phyloP scores from a whole-genome alignment of 352 stramenopile genomes.

The Aphanomyces invadans region DNA sequence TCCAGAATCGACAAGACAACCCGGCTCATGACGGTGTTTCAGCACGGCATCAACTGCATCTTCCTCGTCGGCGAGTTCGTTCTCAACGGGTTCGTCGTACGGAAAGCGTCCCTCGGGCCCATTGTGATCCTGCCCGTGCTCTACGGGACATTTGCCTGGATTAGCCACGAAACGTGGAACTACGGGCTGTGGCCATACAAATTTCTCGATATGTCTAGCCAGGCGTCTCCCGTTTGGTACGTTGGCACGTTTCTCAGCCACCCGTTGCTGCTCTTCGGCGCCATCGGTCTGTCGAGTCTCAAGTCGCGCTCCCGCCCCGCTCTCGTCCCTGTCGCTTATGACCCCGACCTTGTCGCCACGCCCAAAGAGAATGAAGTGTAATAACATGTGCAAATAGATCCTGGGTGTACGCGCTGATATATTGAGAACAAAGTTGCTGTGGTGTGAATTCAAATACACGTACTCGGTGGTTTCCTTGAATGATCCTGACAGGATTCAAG shows the following conservation, averaged over 20 bases:
- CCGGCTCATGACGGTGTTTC: neutral
- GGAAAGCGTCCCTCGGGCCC: neutral
- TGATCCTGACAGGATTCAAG: no score
- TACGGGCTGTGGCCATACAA: slow-evolving; percentile 18
- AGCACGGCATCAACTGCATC: slow-evolving; percentile 20
- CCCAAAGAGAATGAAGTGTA: neutral
- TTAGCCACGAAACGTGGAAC: slow-evolving; percentile 7
- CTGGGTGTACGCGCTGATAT: no score
- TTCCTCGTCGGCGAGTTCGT: slow-evolving; percentile 14
- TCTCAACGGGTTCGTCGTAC: slow-evolving; percentile 11
- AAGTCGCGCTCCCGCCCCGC: neutral
- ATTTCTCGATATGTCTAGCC: slow-evolving; percentile 1
- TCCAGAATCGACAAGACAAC: neutral
- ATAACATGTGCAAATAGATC: no score
- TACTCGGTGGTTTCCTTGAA: no score
- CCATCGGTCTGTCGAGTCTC: slow-evolving; percentile 1
- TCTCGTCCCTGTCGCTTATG: neutral
- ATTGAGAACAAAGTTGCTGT: no score
- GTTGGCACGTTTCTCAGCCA: slow-evolving; percentile 9
- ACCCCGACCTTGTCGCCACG: neutral
- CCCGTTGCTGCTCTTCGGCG: neutral
- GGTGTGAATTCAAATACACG: no score
- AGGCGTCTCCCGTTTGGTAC: slow-evolving; percentile 8
- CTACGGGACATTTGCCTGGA: slow-evolving; percentile 12
- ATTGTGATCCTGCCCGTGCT: slow-evolving; percentile 8